Percentiles rank a stretch among this genome's conserved stretches.
These are phyloP conservation scores for Potentilla sterilis DNA, from an alignment of 306 rosid genomes.

Conservation along the genomic window DNA sequence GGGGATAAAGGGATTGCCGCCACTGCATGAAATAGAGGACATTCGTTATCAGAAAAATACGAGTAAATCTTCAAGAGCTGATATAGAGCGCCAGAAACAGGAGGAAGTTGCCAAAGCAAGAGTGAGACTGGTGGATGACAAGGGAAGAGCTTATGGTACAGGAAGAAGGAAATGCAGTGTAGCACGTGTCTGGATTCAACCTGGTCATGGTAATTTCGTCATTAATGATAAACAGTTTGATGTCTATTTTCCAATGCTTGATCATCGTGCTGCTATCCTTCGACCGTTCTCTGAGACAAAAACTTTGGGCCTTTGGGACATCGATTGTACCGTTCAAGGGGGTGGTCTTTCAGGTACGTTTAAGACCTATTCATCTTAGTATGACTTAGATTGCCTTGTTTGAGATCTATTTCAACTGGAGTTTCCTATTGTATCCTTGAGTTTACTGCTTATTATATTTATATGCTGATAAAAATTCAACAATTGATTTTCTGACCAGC, in stretches of 20 bases:
- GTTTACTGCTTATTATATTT: background rate
- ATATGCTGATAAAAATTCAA: background rate
- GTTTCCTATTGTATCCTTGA: background rate
- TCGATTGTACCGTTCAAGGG: constrained; percentile 81
- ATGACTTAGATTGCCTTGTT: background rate
- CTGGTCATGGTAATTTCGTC: constrained; percentile 75
- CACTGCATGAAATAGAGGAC: constrained; percentile 67
- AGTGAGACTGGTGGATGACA: constrained; percentile 81
- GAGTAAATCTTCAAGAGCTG: constrained; percentile 65
- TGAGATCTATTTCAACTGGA: background rate
- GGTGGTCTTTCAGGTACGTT: constrained; percentile 81
- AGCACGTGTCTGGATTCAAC: constrained; percentile 93
- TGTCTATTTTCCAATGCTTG: constrained; percentile 91
- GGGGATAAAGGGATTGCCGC: constrained; percentile 83
- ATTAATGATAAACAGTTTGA: constrained; percentile 86
- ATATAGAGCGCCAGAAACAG: constrained; percentile 88
- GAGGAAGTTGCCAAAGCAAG: constrained; percentile 88
- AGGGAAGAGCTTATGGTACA: constrained; percentile 91
- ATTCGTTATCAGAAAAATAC: constrained; percentile 71
- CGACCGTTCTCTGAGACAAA: constrained; percentile 93
- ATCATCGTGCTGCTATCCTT: constrained; percentile 90
- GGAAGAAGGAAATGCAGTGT: constrained; percentile 98
- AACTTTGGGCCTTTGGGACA: constrained; percentile 93
- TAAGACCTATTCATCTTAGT: background rate
- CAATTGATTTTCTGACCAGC: background rate